Base-by-base conservation (phyloP, 2,329 filamentous ascomycete genomes). In the Penicillium corylophilum region DNA sequence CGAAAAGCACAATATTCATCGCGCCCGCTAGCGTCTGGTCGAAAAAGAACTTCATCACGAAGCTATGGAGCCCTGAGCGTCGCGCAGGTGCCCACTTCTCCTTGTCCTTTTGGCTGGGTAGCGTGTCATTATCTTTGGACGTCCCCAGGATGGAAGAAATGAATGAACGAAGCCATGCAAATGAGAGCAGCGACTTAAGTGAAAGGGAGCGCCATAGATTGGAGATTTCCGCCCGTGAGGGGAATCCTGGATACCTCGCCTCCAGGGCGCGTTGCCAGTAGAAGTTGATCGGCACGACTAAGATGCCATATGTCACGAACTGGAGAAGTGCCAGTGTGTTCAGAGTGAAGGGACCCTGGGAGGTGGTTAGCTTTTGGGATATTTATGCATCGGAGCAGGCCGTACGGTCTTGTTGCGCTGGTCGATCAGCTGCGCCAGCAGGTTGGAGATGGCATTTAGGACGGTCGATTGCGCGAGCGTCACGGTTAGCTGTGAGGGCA, bases 261-360 rank as follows among this genome's bases (percentile, higher is more conserved):
- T 96, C 91, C 46, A 96, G 79, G 66, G 82, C 89, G 36, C 83
- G 80, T 78, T 95, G 91, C 91, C 90, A 96, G 63, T 89, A 68
- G 66, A 90, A 89, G 73, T 96, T 96, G 40, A 88, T 88, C 2
- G 91, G 90, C 36, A 86, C 87, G 70, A 81, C 86, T 53, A 95
- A 67, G 29, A 89, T 66, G 58, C 86, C 82, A 76, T 87, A 95
- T 47, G 90, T 65, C 46, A 89, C 74, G 71, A 95, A 96, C 67
- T 91, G 88, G 60, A 91, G 74, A 39, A 95, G 78, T 4, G 87
- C 83, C 5, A 81, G 73, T 72, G 80, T 79, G 71, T 91, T 82
- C 61, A 95, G 75, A 22, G 75, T 70, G 46, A 89, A 79, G 10
- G 82, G 72, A 46, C 72, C 76, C 85, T 89, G 24, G 4, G 1